phyloP scores from a whole-genome alignment of 129 eudicot species.

The sunflower (Helianthus annuus) region DNA sequence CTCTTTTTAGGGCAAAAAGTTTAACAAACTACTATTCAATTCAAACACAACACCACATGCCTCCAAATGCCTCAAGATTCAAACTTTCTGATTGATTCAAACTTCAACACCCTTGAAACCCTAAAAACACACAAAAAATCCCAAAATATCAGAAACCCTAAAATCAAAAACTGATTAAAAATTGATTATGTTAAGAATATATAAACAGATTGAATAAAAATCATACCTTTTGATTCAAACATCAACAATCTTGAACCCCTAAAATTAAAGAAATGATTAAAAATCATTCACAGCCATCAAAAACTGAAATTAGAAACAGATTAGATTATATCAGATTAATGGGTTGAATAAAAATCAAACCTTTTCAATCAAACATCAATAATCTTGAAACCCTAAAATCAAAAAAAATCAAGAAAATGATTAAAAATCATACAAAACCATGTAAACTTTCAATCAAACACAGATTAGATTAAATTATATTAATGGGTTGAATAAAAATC shows the following conservation, averaged over 20 bases:
- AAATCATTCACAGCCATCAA: too few relatives aligned
- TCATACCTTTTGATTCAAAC: background rate
- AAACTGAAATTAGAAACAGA: too few relatives aligned
- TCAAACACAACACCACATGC: background rate
- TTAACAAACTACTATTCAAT: constrained; percentile 48
- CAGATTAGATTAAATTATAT: too few relatives aligned
- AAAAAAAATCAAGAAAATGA: background rate
- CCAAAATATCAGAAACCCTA: background rate
- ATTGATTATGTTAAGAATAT: too few relatives aligned
- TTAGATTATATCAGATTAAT: too few relatives aligned
- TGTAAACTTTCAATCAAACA: too few relatives aligned
- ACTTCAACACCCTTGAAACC: constrained; percentile 29
- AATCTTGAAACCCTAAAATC: background rate
- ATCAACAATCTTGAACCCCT: constrained; percentile 1
- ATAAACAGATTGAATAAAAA: too few relatives aligned
- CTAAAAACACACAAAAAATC: constrained; percentile 27
- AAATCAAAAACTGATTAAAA: background rate
- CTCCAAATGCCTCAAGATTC: constrained; percentile 37
- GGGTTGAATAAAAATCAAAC: background rate
- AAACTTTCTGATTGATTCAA: constrained; percentile 30
- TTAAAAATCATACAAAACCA: too few relatives aligned
- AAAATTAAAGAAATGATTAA: background rate
- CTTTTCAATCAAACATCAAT: constrained; percentile 2
- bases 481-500: background rate
- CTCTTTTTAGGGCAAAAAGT: constrained; percentile 39